Evolutionary conservation across 805 yeast genomes (phyloP).

Genomic region (Candida orba): DNA sequence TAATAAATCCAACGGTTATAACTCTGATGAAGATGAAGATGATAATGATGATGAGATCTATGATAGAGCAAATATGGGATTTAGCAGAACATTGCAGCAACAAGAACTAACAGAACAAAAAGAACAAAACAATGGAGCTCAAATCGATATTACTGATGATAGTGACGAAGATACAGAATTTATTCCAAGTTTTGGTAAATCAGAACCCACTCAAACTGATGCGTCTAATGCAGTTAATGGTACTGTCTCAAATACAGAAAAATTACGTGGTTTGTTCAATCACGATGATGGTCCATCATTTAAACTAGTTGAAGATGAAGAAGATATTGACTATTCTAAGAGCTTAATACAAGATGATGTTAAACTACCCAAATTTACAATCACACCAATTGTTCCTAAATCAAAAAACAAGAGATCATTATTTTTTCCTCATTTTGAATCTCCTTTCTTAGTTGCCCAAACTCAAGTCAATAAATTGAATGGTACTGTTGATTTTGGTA

Average conservation of each 20-base stretch:
- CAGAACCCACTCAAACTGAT: neutral
- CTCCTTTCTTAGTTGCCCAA: slow-evolving; percentile 84
- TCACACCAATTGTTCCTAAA: slow-evolving; percentile 17
- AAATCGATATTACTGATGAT: slow-evolving; percentile 21
- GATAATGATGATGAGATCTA: slow-evolving; percentile 14
- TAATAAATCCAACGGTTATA: slow-evolving; percentile 2
- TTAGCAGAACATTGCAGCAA: neutral
- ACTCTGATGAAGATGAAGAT: slow-evolving; percentile 21
- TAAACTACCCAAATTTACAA: slow-evolving; percentile 15
- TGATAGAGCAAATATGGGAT: slow-evolving; percentile 6
- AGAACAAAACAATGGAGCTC: slow-evolving; percentile 18
- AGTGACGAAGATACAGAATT: slow-evolving; percentile 24
- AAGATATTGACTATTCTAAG: slow-evolving; percentile 38
- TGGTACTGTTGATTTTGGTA: slow-evolving; percentile 28
- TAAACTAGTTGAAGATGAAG: slow-evolving; percentile 36
- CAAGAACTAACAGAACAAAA: neutral
- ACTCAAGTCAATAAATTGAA: slow-evolving; percentile 60
- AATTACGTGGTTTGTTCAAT: slow-evolving; percentile 53
- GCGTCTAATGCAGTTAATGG: slow-evolving; percentile 17
- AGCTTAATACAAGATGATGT: slow-evolving; percentile 20
- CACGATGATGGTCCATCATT: slow-evolving; percentile 33
- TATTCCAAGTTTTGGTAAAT: slow-evolving; percentile 45
- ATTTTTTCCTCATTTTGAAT: slow-evolving; percentile 76
- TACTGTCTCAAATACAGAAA: slow-evolving; percentile 45
- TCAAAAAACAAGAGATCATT: slow-evolving; percentile 40